Base-by-base conservation (phyloP, 306 rosid species). In the Pterocarpus santalinus region DNA sequence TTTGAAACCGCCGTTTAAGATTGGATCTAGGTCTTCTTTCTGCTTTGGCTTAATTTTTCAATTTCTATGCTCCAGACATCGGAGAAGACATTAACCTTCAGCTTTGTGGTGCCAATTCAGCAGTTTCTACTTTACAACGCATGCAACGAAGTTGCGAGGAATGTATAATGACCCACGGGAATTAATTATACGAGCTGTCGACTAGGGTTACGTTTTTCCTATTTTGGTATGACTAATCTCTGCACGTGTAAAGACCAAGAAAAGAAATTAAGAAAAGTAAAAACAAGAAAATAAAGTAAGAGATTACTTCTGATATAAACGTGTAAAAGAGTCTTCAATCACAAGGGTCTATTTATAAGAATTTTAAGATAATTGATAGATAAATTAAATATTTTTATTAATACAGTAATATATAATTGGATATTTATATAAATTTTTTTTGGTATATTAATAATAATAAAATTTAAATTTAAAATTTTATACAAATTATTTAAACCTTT, bases 61-160 rank as follows among this genome's bases (percentile, higher is more conserved):
- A 69, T 65, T 57, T 5, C 14, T 17, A 65, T 60, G 67, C 13
- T 68, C 5, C 35, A 15, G 58, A 64, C 22, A 76, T 17, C 63
- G 69, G 49, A 63, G 76, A 56, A 62, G 41, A 69, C 67, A 65
- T 78, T 73, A 55, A 49, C 12, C 14, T 78, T 83, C 33, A 67
- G 28, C 39, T 73, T 28, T 28, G 80, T 38, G 17, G 28, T 51
- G 86, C 83, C 86, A 81, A 81, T 82, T 65, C 77, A 81, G 80
- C 64, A 77, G 74, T 85, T 72, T 80, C 72, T 80, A 89, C 94
- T 88, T 88, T 88, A 80, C 91, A 87, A 82, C 89, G 78, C 88
- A 75, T 22, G 22, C 79, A 65, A 72, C 85, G 88, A 88, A 87
- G 62, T 64, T 82, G 85, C 80, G 64, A 30, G 52, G 87, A 88